Percentiles rank a stretch among this genome's conserved stretches.
Conservation (phyloP, 306 rosid species). For the Prosopis cineraria region DNA sequence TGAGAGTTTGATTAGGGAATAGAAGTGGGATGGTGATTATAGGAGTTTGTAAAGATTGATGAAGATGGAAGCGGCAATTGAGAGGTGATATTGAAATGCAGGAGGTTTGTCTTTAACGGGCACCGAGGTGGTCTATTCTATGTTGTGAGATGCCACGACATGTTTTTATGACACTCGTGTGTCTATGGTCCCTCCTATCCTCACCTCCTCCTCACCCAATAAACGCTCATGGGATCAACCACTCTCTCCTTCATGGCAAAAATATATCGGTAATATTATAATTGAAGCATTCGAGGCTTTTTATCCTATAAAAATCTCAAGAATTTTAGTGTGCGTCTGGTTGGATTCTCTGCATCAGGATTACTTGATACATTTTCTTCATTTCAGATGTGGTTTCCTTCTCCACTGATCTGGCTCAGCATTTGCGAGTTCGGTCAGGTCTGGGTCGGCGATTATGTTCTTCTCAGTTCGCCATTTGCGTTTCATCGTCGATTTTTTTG, state of each 20-base stretch:
- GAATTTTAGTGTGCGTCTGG: no score
- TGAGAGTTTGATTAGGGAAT: not conserved
- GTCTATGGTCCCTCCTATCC: conserved; percentile 36
- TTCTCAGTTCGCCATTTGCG: no score
- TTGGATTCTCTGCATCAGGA: no score
- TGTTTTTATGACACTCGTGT: conserved; percentile 33
- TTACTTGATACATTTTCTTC: no score
- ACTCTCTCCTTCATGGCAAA: not conserved
- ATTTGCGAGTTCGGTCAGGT: no score
- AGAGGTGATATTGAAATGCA: conserved; percentile 28
- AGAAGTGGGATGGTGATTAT: not conserved
- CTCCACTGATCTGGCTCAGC: no score
- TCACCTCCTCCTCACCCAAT: conserved; percentile 16
- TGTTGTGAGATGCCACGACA: conserved; percentile 43
- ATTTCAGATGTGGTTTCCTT: no score
- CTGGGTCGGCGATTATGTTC: no score
- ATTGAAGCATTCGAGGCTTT: no score
- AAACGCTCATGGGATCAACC: not conserved
- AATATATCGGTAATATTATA: not conserved
- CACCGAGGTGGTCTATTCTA: conserved; percentile 38
- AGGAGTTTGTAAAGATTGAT: conserved; percentile 4
- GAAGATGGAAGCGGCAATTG: not conserved
- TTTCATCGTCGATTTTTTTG: no score
- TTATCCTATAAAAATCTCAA: no score
- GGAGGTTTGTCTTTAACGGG: conserved; percentile 39